A percentile compares a stretch with the other conserved stretches of the same genome.
Evolutionary conservation across 805 yeast genomes (phyloP).

Genomic region (Yarrowia yakushimensis): DNA sequence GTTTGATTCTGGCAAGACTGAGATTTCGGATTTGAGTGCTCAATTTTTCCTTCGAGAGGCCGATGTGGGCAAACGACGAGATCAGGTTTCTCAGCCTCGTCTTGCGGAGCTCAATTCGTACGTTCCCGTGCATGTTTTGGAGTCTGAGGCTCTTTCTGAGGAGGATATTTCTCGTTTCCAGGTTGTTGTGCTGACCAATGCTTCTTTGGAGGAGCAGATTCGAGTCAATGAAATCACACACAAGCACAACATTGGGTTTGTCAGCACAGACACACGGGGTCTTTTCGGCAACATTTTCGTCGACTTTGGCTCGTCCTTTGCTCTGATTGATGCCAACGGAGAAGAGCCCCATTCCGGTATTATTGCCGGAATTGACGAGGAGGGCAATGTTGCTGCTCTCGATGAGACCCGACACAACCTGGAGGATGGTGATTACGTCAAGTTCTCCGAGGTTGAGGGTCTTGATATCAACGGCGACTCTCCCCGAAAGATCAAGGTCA

Average conservation of each 20-base stretch:
- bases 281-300: slow-evolving; percentile 84
- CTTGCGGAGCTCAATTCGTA: slow-evolving; percentile 83
- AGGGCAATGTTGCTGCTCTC: slow-evolving; percentile 90
- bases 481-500: slow-evolving; percentile 71
- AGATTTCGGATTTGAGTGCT: slow-evolving; percentile 71
- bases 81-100: slow-evolving; percentile 59
- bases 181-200: slow-evolving; percentile 79
- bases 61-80: slow-evolving; percentile 80
- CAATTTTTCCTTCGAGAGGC: slow-evolving; percentile 74
- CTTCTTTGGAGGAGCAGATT: slow-evolving; percentile 68
- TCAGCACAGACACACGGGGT: slow-evolving; percentile 80
- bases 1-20: slow-evolving; percentile 73
- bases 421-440: slow-evolving; percentile 87
- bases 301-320: slow-evolving; percentile 81
- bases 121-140: slow-evolving; percentile 74
- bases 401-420: slow-evolving; percentile 92
- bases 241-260: slow-evolving; percentile 66
- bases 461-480: slow-evolving; percentile 70
- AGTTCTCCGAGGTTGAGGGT: slow-evolving; percentile 82
- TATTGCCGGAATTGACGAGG: slow-evolving; percentile 78
- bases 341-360: slow-evolving; percentile 89
- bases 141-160: slow-evolving; percentile 49
- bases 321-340: slow-evolving; percentile 81
- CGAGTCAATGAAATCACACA: slow-evolving; percentile 75
- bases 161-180: slow-evolving; percentile 57